A percentile compares a stretch with the other conserved stretches of the same genome.
phyloP scores from a whole-genome alignment of 345 rosid genomes.

The Populus pruinosa region DNA sequence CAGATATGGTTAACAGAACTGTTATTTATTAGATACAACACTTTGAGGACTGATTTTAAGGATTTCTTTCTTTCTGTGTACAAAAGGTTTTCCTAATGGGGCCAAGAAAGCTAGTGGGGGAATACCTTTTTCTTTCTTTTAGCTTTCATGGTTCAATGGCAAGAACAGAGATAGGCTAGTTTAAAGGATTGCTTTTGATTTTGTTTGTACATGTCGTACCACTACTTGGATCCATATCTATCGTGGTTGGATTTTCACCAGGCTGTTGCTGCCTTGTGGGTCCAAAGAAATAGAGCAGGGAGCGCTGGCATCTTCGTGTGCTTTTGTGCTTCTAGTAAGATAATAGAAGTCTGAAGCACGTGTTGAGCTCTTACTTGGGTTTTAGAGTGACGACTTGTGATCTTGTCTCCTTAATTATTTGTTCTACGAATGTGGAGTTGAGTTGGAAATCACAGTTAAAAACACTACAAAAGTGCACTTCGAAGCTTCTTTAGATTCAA shows the following conservation, averaged over 20 bases:
- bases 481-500: no score
- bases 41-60: neutral
- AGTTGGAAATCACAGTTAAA: no score
- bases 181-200: constrained; percentile 11
- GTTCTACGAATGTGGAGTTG: no score
- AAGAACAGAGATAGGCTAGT: constrained; percentile 10
- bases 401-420: no score
- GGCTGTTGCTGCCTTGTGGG: neutral
- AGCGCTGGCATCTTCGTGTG: no score
- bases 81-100: neutral
- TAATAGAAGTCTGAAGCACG: no score
- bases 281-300: neutral
- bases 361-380: no score
- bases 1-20: neutral
- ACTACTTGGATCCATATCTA: constrained; percentile 28
- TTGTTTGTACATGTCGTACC: constrained; percentile 2
- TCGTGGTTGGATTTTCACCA: constrained; percentile 23
- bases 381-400: no score
- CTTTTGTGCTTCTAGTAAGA: no score
- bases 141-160: neutral
- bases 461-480: no score
- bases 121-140: neutral
- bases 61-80: neutral
- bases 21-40: neutral
- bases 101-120: constrained; percentile 10